A percentile compares a stretch with the other conserved stretches of the same genome.
These are phyloP conservation scores for Verticillium alfalfae DNA, from an alignment of 2,329 filamentous ascomycete genomes.

Conservation along the genomic window DNA sequence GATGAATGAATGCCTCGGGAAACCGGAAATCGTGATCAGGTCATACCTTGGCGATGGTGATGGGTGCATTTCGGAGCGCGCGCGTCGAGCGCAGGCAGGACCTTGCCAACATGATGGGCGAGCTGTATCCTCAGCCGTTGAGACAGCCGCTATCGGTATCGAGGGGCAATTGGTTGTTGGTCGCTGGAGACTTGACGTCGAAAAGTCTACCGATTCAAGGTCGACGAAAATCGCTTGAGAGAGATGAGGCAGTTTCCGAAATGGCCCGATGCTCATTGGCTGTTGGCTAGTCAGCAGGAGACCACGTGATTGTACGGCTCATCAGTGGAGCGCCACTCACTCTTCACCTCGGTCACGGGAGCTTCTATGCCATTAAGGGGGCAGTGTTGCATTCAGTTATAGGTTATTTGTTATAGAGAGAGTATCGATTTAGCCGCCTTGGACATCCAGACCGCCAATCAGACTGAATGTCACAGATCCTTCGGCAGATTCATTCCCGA, in stretches of 20 bases:
- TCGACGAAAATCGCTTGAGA: conserved; percentile 1
- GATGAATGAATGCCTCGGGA: conserved; percentile 28
- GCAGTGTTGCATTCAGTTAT: neutral
- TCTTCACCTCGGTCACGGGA: neutral
- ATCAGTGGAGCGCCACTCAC: neutral
- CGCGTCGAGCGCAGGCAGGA: conserved; percentile 85
- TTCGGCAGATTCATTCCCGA: too few relatives aligned
- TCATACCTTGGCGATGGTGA: conserved; percentile 71
- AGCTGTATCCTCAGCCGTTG: conserved; percentile 33
- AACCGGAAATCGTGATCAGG: conserved; percentile 25
- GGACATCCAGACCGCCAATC: neutral
- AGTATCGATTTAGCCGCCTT: too few relatives aligned
- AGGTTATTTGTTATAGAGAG: neutral
- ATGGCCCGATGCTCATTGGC: conserved; percentile 37
- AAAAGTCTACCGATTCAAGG: conserved; percentile 28
- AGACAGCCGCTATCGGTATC: conserved; percentile 21
- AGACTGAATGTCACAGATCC: too few relatives aligned
- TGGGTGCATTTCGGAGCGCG: conserved; percentile 71
- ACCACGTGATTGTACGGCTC: neutral
- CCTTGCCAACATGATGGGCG: conserved; percentile 83
- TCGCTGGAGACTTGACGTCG: conserved; percentile 18
- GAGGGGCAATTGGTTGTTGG: conserved; percentile 29
- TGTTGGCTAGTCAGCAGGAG: neutral
- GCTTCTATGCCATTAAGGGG: neutral
- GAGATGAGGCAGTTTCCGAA: conserved; percentile 24